Evolutionary conservation across 257 asterid genomes (phyloP).

Genomic region (Nemophila menziesii): DNA sequence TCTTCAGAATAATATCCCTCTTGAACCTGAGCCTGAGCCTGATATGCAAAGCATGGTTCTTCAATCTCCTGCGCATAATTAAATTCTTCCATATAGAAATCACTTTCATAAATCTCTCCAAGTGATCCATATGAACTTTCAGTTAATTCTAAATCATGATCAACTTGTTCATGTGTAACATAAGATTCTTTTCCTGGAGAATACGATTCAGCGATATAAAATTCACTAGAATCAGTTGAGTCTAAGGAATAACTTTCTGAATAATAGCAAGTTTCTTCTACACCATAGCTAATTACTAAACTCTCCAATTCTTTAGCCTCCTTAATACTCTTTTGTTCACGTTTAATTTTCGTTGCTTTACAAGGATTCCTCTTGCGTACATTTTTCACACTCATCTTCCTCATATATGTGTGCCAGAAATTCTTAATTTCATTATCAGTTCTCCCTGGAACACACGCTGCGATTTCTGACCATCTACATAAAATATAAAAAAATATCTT

Average conservation of each 20-base stretch:
- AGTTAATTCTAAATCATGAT: neutral
- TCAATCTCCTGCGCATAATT: neutral
- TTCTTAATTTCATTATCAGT: slow-evolving; percentile 13
- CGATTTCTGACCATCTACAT: slow-evolving; percentile 13
- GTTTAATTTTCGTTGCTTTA: neutral
- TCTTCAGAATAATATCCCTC: neutral
- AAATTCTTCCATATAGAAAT: neutral
- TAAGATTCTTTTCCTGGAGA: too few relatives aligned
- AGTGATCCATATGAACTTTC: neutral
- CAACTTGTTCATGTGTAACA: neutral
- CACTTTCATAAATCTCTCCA: neutral
- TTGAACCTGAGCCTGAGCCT: neutral
- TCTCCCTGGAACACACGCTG: slow-evolving; percentile 10
- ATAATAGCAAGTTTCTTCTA: neutral
- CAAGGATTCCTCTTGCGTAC: neutral
- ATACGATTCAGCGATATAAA: too few relatives aligned
- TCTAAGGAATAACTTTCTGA: neutral
- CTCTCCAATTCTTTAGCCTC: neutral
- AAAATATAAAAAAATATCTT: too few relatives aligned
- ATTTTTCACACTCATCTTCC: neutral
- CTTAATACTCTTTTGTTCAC: neutral
- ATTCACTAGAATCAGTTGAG: too few relatives aligned
- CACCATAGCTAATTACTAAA: neutral
- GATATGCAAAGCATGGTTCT: neutral
- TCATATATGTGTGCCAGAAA: slow-evolving; percentile 6